Base-by-base conservation (phyloP, 129 eudicot genomes). In the Pseudognaphalium luteoalbum region DNA sequence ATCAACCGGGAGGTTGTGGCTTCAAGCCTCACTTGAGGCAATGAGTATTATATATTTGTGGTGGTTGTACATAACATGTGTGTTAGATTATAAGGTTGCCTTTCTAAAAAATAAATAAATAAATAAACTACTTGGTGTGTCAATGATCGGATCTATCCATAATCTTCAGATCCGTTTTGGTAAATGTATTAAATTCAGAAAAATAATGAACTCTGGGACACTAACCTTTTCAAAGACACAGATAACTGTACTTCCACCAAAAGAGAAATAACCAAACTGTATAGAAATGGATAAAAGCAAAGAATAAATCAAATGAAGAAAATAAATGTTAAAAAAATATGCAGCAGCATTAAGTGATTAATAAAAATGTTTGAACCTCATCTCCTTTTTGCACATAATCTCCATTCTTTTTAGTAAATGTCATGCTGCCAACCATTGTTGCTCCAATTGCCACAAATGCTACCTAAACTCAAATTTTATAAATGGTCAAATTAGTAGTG, bases 371-470 rank as follows among this genome's bases (percentile, higher is more conserved):
- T 65, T 71, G 61, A 75, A 93, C 98, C 98, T 93, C 98, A 4
- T 93, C 96, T 72, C 97, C 98, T 87, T 93, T 93, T n/a, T 71
- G 86, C 39, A 91, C 96, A 73, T 64, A 68, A 41, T 90, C 97
- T 42, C 97, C 98, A 61, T 74, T 64, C 77, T 88, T 77, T 76
- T 83, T 93, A 19, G 90, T 69, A 67, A 93, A 93, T 34, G 91
- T 79, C 47, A 93, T 93, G 88, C 97, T 93, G 68, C 98, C 98
- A 72, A 93, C 98, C 98, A 93, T 93, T 22, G 98, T 93, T 70
- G 98, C 97, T 82, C 98, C 97, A 75, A 93, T 88, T 77, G 98
- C 97, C 83, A 93, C 97, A 88, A 88, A 88, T 22, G 97, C 98
- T 52, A 93, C 98, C 98, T 93, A 86, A 74, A 87, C 4, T 19